These are phyloP conservation scores for Dittrichia graveolens DNA, from an alignment of 129 eudicot species.

Conservation along the genomic window DNA sequence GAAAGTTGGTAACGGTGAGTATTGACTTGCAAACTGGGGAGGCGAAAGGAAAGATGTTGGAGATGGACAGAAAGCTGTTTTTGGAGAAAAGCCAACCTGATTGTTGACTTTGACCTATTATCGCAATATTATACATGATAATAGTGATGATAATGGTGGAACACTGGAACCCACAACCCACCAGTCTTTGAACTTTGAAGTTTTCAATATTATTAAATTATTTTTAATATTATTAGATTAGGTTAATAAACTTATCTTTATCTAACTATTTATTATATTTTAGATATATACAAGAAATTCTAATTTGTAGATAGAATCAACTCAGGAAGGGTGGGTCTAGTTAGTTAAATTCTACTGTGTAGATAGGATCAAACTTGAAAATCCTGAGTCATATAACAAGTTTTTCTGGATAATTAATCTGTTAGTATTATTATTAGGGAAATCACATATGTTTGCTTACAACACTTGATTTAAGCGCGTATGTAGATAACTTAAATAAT, in stretches of 20 bases:
- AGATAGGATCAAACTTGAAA: no score
- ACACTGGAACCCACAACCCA: conserved; percentile 23
- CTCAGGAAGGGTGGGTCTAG: no score
- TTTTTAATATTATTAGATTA: neutral
- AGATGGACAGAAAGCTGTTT: conserved; percentile 6
- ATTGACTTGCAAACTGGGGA: neutral
- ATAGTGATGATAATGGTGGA: neutral
- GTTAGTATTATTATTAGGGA: no score
- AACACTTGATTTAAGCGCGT: no score
- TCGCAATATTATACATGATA: conserved; percentile 1
- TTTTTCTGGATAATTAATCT: no score
- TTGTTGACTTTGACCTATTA: conserved; percentile 19
- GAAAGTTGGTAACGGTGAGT: neutral
- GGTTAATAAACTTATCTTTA: conserved; percentile 9
- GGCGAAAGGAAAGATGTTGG: neutral
- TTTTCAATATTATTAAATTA: neutral
- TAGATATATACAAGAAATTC: no score
- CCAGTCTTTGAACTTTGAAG: conserved; percentile 34
- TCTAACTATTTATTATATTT: neutral
- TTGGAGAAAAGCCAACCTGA: conserved; percentile 7
- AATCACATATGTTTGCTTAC: no score
- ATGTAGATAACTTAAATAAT: no score
- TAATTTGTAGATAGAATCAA: no score
- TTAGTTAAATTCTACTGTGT: no score
- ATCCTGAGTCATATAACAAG: no score